Evolutionary conservation across 2,329 filamentous ascomycete genomes (phyloP), one percentile per base, ranked within the genome.

Genomic region (Xylaria sp.): DNA sequence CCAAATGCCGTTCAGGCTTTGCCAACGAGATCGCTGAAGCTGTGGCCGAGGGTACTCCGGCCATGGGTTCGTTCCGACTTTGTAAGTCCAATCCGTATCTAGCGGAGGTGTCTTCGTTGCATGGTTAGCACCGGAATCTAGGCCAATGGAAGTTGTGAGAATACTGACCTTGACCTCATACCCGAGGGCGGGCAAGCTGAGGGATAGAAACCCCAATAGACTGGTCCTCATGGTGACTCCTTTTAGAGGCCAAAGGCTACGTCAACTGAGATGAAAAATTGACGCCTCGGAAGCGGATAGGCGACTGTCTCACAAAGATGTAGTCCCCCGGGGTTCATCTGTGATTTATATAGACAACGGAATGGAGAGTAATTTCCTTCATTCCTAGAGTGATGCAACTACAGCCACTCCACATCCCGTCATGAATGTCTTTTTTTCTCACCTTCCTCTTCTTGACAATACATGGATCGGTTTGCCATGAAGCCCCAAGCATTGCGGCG

Each of bases 1-100:
- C 87, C 87, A 89, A 4, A 89, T 82, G 0, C 87, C 87, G 65
- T 89, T 89, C 6, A 89, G 79, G 52, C 81, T 87, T 75, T 85
- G 78, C 87, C 87, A 89, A 5, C 78, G 72, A 4, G 85, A 79
- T 4, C 87, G 84, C 41, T 82, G 81, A 9, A 89, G 82, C 71
- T 85, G 86, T 2, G 87, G 87, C 0, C 87, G 83, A 10, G 87
- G 87, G 70, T 89, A 83, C 57, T 89, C 85, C 0, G 84, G 84
- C 86, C 86, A 88, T 0, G 86, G 85, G 45, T 84, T 78, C 0
- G 80, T 85, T 39, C 86, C 85, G 12, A 69, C 69, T 36, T 63
- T 71, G 45, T 66, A 68, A 10, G 70, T 72, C 70, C 70, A 72
- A 23, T 65, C 57, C 7, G 70, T 72, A 41, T 70, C 68, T 20